Percentiles rank a stretch among this genome's conserved stretches.
phyloP scores from a whole-genome alignment of 1,284 basidiomycete species.

The Puccinia hordei region DNA sequence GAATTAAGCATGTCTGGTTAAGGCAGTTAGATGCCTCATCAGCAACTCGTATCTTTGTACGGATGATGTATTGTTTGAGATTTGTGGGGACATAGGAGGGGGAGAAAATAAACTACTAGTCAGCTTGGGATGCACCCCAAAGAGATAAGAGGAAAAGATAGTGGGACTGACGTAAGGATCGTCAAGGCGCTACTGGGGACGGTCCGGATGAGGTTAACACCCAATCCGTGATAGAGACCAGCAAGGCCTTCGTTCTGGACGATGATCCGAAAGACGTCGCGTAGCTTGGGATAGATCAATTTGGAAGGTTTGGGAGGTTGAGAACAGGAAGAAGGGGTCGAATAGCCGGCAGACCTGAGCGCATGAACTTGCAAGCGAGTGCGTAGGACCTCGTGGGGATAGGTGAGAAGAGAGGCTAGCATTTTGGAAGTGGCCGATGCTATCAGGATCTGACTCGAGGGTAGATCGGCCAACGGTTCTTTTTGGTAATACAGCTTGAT shows the following conservation, averaged over 20 bases:
- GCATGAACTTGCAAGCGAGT: slow-evolving; percentile 85
- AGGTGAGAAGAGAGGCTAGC: slow-evolving; percentile 87
- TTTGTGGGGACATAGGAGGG: background rate
- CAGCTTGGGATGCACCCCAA: background rate
- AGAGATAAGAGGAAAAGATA: background rate
- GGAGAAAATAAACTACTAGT: background rate
- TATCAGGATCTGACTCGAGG: slow-evolving; percentile 72
- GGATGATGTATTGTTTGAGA: too few relatives aligned
- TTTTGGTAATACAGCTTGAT: slow-evolving; percentile 71
- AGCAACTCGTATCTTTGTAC: slow-evolving; percentile 18
- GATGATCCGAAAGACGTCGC: slow-evolving; percentile 73
- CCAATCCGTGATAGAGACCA: slow-evolving; percentile 83
- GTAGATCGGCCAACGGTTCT: slow-evolving; percentile 62
- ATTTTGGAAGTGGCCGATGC: slow-evolving; percentile 89
- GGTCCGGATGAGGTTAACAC: slow-evolving; percentile 84
- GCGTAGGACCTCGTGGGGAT: slow-evolving; percentile 92
- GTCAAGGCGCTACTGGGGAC: slow-evolving; percentile 92
- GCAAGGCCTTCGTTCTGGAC: slow-evolving; percentile 78
- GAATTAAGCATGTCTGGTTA: slow-evolving; percentile 11
- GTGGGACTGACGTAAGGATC: slow-evolving; percentile 79
- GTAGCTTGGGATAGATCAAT: slow-evolving; percentile 63
- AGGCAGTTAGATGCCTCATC: slow-evolving; percentile 23
- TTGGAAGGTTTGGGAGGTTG: slow-evolving; percentile 13
- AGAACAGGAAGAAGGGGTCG: slow-evolving; percentile 45
- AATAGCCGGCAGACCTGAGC: slow-evolving; percentile 53